Conservation (phyloP, 495 filamentous ascomycete species). For the Talaromyces wortmannii region DNA sequence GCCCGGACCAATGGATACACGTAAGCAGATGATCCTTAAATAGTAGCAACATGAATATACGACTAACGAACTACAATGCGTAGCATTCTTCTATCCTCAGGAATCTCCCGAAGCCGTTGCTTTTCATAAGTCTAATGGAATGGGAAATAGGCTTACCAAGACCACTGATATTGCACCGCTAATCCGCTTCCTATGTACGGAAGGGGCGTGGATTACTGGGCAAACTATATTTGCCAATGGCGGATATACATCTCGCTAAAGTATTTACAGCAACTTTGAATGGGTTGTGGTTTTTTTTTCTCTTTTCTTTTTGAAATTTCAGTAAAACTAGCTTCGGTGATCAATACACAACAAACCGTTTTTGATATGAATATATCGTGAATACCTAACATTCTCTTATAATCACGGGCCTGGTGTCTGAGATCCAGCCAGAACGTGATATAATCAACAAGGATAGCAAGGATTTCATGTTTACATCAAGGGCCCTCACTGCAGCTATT, state of each 20-base stretch:
- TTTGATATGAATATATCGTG: no score
- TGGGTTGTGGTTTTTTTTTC: no score
- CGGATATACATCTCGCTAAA: conserved; percentile 25
- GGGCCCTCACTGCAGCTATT: no score
- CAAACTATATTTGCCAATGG: conserved; percentile 37
- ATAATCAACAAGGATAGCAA: no score
- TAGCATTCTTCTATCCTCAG: conserved; percentile 31
- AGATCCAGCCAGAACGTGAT: no score
- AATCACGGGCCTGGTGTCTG: no score
- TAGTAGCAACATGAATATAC: background rate
- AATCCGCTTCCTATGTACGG: conserved; percentile 28
- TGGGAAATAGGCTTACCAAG: conserved; percentile 25
- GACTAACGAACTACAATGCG: background rate
- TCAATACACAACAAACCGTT: no score
- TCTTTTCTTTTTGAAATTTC: no score
- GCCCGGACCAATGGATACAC: conserved; percentile 35
- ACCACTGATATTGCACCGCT: conserved; percentile 29
- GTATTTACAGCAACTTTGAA: no score
- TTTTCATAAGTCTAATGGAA: conserved; percentile 24
- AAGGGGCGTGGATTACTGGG: conserved; percentile 29
- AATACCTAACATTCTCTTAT: no score
- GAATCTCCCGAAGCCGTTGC: conserved; percentile 23
- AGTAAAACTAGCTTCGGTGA: no score
- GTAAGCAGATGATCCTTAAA: conserved; percentile 13
- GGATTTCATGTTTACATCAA: no score